These are phyloP conservation scores for Coemansia sp. DNA, from an alignment of 192 early-diverging fungal genomes.

Conservation along the genomic window DNA sequence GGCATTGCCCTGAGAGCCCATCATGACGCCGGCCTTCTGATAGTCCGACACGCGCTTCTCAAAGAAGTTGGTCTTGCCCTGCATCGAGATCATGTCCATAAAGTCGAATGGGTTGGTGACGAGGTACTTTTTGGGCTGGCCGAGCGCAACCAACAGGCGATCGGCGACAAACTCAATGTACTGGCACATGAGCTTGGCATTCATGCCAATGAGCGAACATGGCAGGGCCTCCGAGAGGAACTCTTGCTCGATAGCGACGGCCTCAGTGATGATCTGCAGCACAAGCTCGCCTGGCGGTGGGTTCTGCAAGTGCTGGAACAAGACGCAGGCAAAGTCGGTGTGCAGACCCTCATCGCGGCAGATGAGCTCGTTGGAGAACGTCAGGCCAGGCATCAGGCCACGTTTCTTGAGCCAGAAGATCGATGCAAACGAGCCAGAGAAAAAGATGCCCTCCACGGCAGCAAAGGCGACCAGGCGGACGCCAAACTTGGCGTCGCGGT, in stretches of 20 bases:
- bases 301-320: slow-evolving; percentile 79
- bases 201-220: slow-evolving; percentile 96
- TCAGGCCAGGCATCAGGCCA: slow-evolving; percentile 95
- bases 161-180: slow-evolving; percentile 99
- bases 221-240: slow-evolving; percentile 93
- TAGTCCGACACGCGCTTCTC: slow-evolving; percentile 97
- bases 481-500: slow-evolving; percentile 78
- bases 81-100: slow-evolving; percentile 97
- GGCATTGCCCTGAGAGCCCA: slow-evolving; percentile 56
- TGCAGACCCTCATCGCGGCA: slow-evolving; percentile 97
- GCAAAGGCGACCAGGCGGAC: slow-evolving; percentile 94
- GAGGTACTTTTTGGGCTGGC: slow-evolving; percentile 81
- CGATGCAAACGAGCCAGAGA: slow-evolving; percentile 94
- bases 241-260: slow-evolving; percentile 92
- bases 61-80: slow-evolving; percentile 99
- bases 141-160: slow-evolving; percentile 85
- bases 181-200: slow-evolving; percentile 86
- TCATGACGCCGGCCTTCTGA: slow-evolving; percentile 89
- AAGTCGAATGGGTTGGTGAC: slow-evolving; percentile 95
- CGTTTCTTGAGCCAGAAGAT: slow-evolving; percentile 99
- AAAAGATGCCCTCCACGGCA: slow-evolving; percentile 98
- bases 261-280: slow-evolving; percentile 74
- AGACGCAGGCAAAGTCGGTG: slow-evolving; percentile 94
- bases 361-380: slow-evolving; percentile 98
- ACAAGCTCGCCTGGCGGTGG: slow-evolving; percentile 69